Evolutionary conservation across 495 filamentous ascomycete genomes (phyloP).

Genomic region (Penicillium psychrofluorescens): DNA sequence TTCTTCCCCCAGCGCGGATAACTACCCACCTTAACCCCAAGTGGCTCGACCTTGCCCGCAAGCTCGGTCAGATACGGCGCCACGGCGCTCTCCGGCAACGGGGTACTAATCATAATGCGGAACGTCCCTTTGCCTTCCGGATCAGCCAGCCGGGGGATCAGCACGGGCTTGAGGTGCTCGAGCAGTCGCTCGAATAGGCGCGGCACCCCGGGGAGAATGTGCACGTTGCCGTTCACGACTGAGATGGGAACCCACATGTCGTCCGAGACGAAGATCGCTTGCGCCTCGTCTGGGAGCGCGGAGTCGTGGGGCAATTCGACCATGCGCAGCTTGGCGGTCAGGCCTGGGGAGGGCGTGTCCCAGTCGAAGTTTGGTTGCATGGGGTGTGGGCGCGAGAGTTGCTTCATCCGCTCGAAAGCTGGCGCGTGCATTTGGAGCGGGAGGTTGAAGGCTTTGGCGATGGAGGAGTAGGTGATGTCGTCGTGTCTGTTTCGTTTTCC

Average conservation of each 20-base stretch:
- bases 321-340: slow-evolving; percentile 83
- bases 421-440: slow-evolving; percentile 67
- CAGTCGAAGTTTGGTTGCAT: slow-evolving; percentile 74
- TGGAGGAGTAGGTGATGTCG: slow-evolving; percentile 93
- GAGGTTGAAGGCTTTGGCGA: slow-evolving; percentile 80
- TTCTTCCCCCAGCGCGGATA: slow-evolving; percentile 90
- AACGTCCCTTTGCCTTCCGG: slow-evolving; percentile 73
- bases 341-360: slow-evolving; percentile 69
- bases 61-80: slow-evolving; percentile 77
- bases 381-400: slow-evolving; percentile 62
- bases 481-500: slow-evolving; percentile 58
- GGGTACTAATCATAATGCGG: slow-evolving; percentile 77
- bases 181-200: slow-evolving; percentile 73
- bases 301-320: slow-evolving; percentile 74
- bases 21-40: slow-evolving; percentile 89
- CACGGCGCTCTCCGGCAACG: slow-evolving; percentile 75
- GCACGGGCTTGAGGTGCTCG: slow-evolving; percentile 60
- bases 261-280: slow-evolving; percentile 71
- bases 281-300: slow-evolving; percentile 47
- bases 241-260: slow-evolving; percentile 84
- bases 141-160: slow-evolving; percentile 64
- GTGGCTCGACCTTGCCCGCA: slow-evolving; percentile 58
- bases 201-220: slow-evolving; percentile 89
- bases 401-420: slow-evolving; percentile 76
- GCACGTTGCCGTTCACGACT: slow-evolving; percentile 84